A percentile compares a stretch with the other conserved stretches of the same genome.
Conservation (phyloP, 2,329 filamentous ascomycete genomes). For the Paracamarosporium sp. region DNA sequence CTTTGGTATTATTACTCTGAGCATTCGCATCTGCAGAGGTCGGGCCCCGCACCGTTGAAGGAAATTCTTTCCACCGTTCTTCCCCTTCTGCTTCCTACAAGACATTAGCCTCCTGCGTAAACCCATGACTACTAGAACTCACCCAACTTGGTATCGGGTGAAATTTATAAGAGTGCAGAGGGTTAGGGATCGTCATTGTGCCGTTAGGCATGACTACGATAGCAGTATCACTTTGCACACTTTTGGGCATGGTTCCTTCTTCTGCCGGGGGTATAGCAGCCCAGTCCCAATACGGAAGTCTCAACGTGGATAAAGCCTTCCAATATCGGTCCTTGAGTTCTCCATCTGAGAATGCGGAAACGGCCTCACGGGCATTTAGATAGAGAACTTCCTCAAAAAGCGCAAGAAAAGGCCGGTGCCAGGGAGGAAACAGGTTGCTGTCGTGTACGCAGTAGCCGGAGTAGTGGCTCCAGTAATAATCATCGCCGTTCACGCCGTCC, state of each 20-base stretch:
- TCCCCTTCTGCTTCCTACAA: slow-evolving; percentile 12
- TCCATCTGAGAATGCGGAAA: slow-evolving; percentile 48
- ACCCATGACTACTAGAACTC: background rate
- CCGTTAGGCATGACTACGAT: slow-evolving; percentile 40
- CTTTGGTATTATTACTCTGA: slow-evolving; percentile 28
- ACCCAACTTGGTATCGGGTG: slow-evolving; percentile 53
- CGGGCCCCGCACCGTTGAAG: slow-evolving; percentile 52
- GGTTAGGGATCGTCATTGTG: slow-evolving; percentile 46
- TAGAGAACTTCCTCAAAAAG: slow-evolving; percentile 60
- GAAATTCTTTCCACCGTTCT: slow-evolving; percentile 17
- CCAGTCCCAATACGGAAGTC: slow-evolving; percentile 56
- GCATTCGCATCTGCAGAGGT: slow-evolving; percentile 21
- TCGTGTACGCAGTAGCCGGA: slow-evolving; percentile 77
- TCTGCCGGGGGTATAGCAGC: slow-evolving; percentile 45
- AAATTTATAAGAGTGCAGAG: slow-evolving; percentile 51
- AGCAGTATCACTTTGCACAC: slow-evolving; percentile 43
- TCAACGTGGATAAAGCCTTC: slow-evolving; percentile 43
- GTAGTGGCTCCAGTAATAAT: slow-evolving; percentile 56
- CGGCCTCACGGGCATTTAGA: slow-evolving; percentile 44
- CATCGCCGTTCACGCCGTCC: slow-evolving; percentile 56
- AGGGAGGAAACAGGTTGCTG: slow-evolving; percentile 77
- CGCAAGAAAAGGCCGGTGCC: slow-evolving; percentile 81
- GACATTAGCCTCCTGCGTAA: background rate
- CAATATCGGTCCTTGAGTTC: slow-evolving; percentile 44
- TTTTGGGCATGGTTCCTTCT: slow-evolving; percentile 43